Base-by-base conservation (phyloP, 1,139 yeast genomes). In the Zygosaccharomyces pseudobailii region DNA sequence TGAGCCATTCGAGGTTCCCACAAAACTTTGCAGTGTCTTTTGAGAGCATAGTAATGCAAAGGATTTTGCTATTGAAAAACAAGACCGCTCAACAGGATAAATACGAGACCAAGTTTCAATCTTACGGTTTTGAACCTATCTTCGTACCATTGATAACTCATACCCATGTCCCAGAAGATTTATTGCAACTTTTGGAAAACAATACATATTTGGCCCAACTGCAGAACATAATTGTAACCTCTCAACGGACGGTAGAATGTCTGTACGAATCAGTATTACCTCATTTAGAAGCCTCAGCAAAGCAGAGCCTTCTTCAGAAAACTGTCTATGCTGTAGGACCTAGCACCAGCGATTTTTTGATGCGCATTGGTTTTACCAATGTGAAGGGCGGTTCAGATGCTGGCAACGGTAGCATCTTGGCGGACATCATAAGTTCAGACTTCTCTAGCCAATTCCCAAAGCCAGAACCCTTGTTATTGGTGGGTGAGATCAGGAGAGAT, bases 241-340 rank as follows among this genome's bases (percentile, higher is more conserved):
- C 95, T 3, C 97, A 90, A 63, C 69, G 97, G 55, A 95, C 97
- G 0, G 95, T 90, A 0, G 97, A 90, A 58, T 84, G 90, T 30
- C 67, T 85, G 13, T 73, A 74, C 43, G 73, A 71, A 42, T 78
- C 78, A 39, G 66, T 78, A 34, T 38, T 67, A 3, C 57, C 64
- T 34, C 37, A 65, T 7, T 38, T 54, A 34, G 24, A 55, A 8
- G 42, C 40, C 0, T 40, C 42, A 4, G 41, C 56, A 9, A 54
- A 56, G 42, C 32, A 57, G 0, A 44, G 35, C 4, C 69, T 80
- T 3, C 67, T 76, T 9, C 46, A 56, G 1, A 80, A 79, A 56
- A 76, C 82, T 0, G 84, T 84, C 0, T 92, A 83, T 59, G 88
- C 97, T 0, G 97, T 92, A 5, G 97, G 97, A 0, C 96, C 96